Conservation (phyloP, 176 grass and related monocot species). For the Phragmites australis region DNA sequence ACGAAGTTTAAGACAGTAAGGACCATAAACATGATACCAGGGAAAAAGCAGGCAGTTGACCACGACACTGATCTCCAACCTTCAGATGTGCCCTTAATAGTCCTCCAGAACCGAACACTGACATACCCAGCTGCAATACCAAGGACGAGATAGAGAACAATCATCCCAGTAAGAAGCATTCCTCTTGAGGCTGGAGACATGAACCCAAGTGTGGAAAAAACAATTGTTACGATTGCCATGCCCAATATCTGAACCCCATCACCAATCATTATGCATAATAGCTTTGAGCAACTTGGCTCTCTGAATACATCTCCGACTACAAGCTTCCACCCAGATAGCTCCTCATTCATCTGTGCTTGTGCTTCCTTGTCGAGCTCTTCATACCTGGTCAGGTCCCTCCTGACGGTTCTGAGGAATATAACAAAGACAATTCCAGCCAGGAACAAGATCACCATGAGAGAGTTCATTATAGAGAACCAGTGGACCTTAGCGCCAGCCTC, state of each 20-base stretch:
- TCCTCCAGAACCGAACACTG: conserved; percentile 63
- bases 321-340: conserved; percentile 88
- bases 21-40: conserved; percentile 64
- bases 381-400: conserved; percentile 80
- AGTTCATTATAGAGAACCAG: conserved; percentile 98
- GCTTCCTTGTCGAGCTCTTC: conserved; percentile 77
- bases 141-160: conserved; percentile 82
- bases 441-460: conserved; percentile 89
- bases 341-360: conserved; percentile 84
- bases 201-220: conserved; percentile 79
- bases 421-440: conserved; percentile 93
- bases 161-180: conserved; percentile 92
- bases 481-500: conserved; percentile 74
- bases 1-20: conserved; percentile 77
- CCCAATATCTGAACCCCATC: conserved; percentile 80
- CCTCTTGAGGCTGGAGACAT: conserved; percentile 88
- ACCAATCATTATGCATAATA: conserved; percentile 78
- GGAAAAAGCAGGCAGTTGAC: conserved; percentile 84
- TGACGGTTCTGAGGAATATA: conserved; percentile 84
- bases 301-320: conserved; percentile 86
- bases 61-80: conserved; percentile 76
- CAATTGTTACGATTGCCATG: conserved; percentile 66
- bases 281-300: conserved; percentile 71
- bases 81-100: conserved; percentile 69
- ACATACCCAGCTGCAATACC: conserved; percentile 75